A percentile compares a stretch with the other conserved stretches of the same genome.
phyloP scores from a whole-genome alignment of 2,329 filamentous ascomycete species.

The Xylariaceae sp. region DNA sequence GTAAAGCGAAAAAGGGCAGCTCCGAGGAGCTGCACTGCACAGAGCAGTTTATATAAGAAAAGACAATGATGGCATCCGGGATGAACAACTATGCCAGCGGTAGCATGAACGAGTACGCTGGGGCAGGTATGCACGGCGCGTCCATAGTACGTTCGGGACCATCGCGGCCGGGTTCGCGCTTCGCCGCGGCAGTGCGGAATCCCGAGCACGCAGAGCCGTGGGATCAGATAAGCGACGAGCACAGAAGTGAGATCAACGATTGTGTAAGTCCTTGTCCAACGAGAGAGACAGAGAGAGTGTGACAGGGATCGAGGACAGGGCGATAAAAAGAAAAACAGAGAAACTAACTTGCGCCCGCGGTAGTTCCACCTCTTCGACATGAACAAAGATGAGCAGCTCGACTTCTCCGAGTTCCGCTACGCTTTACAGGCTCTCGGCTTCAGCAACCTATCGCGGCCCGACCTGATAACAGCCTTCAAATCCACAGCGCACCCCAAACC shows the following conservation, averaged over 20 bases:
- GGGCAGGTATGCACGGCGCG: slow-evolving; percentile 36
- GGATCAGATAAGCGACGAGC: slow-evolving; percentile 77
- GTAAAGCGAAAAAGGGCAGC: neutral
- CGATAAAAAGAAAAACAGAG: too few species aligned
- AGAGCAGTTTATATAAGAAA: neutral
- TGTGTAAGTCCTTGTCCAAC: slow-evolving; percentile 69
- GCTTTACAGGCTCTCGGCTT: slow-evolving; percentile 95
- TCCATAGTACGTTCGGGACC: slow-evolving; percentile 41
- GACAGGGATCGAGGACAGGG: too few species aligned
- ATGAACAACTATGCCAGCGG: slow-evolving; percentile 44
- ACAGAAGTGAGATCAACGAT: slow-evolving; percentile 91
- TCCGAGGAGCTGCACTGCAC: slow-evolving; percentile 5
- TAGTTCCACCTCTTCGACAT: slow-evolving; percentile 96
- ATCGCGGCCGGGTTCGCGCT: slow-evolving; percentile 40
- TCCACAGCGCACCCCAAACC: slow-evolving; percentile 78
- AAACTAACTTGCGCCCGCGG: slow-evolving; percentile 16
- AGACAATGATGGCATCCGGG: slow-evolving; percentile 30
- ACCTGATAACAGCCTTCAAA: slow-evolving; percentile 82
- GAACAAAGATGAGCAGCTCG: slow-evolving; percentile 91
- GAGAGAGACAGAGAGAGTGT: neutral
- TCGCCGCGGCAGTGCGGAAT: slow-evolving; percentile 41
- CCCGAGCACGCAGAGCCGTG: slow-evolving; percentile 41
- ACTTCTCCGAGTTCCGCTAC: slow-evolving; percentile 98
- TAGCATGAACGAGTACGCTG: slow-evolving; percentile 42
- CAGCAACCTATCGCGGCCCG: slow-evolving; percentile 78